Base-by-base conservation (phyloP, 352 stramenopile species). In the Phytophthora boehmeriae region DNA sequence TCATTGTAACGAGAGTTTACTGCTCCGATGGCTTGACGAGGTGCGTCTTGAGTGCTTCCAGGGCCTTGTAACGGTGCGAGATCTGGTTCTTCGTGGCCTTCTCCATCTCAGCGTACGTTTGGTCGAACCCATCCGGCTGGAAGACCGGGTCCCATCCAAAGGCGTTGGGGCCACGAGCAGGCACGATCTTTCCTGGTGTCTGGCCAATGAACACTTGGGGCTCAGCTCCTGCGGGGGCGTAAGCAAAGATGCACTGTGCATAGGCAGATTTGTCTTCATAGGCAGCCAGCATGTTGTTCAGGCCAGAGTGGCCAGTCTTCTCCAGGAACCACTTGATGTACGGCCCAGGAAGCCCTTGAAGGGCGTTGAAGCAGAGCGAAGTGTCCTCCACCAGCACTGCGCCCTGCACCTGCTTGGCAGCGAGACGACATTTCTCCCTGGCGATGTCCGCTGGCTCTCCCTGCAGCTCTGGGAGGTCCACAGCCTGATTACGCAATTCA, bases 261-360 rank as follows among this genome's bases (percentile, higher is more conserved):
- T 98, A 98, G 4, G 96, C 97, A 44, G 83, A 92, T 70, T 98
- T 98, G 82, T 99, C 96, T 35, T 95, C 79, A 66, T 97, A 99
- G 5, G 82, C 94, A 11, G 79, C 77, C 38, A 99, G 72, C 76
- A 99, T 79, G 58, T 98, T 97, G 72, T 98, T 99, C 66, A 88
- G 97, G 39, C 80, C 97, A 43, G 53, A 93, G 84, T 88, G 93
- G 53, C 94, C 95, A 54, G 89, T 98, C 66, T 97, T 98, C 35
- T 99, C 92, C 9, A 99, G 77, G 64, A 99, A 99, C 95, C 96
- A 99, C 80, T 99, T 99, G 63, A 99, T 97, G 79, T 99, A 99
- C 22, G 96, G 93, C 0, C 97, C 96, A 0, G 97, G 97, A 1
- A 99, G 86, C 0, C 91, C 96, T 36, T 89, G 71, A 5, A 99